Conservation (phyloP, 2,329 filamentous ascomycete species). For the Bipolaris cookei region DNA sequence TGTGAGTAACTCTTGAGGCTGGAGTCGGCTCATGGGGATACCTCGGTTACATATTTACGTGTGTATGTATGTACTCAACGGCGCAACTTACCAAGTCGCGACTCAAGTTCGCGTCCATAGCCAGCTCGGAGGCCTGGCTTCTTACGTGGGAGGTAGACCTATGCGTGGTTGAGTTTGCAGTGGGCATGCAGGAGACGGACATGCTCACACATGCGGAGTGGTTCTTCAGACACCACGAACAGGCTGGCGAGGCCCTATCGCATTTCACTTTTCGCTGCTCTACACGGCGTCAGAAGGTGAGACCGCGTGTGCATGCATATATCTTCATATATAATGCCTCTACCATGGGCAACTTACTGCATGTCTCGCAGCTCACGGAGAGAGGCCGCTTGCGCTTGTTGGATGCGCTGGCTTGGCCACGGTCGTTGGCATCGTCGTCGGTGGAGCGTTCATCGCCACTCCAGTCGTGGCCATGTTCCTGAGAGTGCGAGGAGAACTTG, state of each 20-base stretch:
- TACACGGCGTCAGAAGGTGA: not conserved
- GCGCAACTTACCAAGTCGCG: constrained; percentile 58
- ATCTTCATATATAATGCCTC: not conserved
- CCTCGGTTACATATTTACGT: constrained; percentile 13
- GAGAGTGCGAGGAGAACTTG: constrained; percentile 45
- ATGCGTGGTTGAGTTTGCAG: constrained; percentile 9
- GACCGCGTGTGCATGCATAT: not conserved
- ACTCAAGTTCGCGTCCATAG: constrained; percentile 67
- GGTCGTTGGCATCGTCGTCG: constrained; percentile 48
- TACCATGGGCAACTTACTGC: constrained; percentile 6
- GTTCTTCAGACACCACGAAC: constrained; percentile 74
- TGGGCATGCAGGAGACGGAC: constrained; percentile 1
- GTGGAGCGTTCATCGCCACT: constrained; percentile 50
- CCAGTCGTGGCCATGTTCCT: constrained; percentile 45
- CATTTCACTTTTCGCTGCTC: constrained; percentile 74
- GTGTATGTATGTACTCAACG: not conserved
- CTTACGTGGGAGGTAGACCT: constrained; percentile 71
- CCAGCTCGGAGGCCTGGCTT: constrained; percentile 69
- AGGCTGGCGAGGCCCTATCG: constrained; percentile 77
- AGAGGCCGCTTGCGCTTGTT: constrained; percentile 59
- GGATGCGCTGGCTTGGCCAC: constrained; percentile 43
- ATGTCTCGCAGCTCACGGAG: constrained; percentile 68
- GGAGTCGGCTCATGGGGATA: not conserved
- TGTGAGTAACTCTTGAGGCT: too few species aligned
- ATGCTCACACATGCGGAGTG: constrained; percentile 62